Evolutionary conservation across 805 yeast species (phyloP).

Genomic region (Candida lessepsii): DNA sequence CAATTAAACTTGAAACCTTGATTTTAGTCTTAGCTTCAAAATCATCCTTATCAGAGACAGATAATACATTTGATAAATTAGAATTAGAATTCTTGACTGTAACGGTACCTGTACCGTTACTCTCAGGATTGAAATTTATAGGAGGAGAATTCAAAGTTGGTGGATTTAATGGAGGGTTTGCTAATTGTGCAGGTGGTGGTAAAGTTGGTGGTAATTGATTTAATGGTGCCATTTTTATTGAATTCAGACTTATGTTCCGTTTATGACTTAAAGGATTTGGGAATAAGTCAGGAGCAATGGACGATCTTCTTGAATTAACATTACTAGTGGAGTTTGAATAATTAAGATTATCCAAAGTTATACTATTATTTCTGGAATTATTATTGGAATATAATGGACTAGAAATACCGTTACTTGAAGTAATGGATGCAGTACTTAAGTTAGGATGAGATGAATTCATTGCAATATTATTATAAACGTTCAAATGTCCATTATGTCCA

Average conservation of each 20-base stretch:
- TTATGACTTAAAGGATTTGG: constrained; percentile 34
- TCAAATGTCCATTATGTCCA: constrained; percentile 4
- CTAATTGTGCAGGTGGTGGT: neutral
- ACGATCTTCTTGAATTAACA: constrained; percentile 37
- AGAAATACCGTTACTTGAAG: constrained; percentile 10
- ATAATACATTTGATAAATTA: constrained; percentile 14
- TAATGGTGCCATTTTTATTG: constrained; percentile 1
- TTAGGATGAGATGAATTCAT: constrained; percentile 23
- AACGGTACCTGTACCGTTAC: constrained; percentile 10
- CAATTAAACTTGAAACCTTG: constrained; percentile 34
- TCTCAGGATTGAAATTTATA: neutral
- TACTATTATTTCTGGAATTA: constrained; percentile 41
- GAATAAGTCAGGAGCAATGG: constrained; percentile 44
- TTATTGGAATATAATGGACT: constrained; percentile 27
- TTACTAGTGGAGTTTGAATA: constrained; percentile 20
- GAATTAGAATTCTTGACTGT: constrained; percentile 8
- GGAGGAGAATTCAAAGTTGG: constrained; percentile 6
- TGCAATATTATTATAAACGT: constrained; percentile 3
- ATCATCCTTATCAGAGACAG: constrained; percentile 14
- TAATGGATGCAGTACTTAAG: constrained; percentile 10
- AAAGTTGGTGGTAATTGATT: constrained; percentile 13
- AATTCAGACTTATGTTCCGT: constrained; percentile 13
- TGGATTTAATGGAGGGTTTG: neutral
- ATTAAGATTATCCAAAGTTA: constrained; percentile 29
- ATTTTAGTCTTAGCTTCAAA: constrained; percentile 24